A percentile compares a stretch with the other conserved stretches of the same genome.
Evolutionary conservation across 345 rosid genomes (phyloP).

Genomic region (Heritiera littoralis): DNA sequence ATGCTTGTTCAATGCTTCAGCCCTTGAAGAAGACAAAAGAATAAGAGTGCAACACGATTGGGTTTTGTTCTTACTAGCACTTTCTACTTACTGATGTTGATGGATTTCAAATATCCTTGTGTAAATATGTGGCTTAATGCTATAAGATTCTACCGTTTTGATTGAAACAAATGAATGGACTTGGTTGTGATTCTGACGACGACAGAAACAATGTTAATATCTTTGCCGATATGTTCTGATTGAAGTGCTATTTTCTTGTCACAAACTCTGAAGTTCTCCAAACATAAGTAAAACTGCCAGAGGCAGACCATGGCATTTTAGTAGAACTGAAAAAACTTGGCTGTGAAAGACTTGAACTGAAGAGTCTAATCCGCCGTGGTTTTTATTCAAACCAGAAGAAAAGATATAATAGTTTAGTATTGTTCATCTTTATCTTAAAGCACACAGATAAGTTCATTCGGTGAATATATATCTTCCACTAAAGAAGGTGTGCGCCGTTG

Average conservation of each 20-base stretch:
- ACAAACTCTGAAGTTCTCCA: background rate
- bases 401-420: too few relatives aligned
- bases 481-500: too few relatives aligned
- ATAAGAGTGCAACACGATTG: background rate
- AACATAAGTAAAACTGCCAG: background rate
- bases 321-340: too few relatives aligned
- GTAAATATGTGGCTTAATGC: background rate
- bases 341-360: too few relatives aligned
- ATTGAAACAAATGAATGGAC: background rate
- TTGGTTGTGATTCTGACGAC: background rate
- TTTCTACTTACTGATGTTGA: background rate
- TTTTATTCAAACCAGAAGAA: too few relatives aligned
- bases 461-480: too few relatives aligned
- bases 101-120: background rate
- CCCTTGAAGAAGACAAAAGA: background rate
- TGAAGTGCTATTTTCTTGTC: background rate
- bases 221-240: background rate
- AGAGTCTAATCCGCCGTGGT: too few relatives aligned
- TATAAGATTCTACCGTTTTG: background rate
- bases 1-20: constrained; percentile 20
- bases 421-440: too few relatives aligned
- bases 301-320: background rate
- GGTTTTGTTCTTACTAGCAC: background rate
- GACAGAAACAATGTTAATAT: background rate
- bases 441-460: too few relatives aligned